phyloP scores from a whole-genome alignment of 805 yeast species.

The Kodamaea neixiangensis region DNA sequence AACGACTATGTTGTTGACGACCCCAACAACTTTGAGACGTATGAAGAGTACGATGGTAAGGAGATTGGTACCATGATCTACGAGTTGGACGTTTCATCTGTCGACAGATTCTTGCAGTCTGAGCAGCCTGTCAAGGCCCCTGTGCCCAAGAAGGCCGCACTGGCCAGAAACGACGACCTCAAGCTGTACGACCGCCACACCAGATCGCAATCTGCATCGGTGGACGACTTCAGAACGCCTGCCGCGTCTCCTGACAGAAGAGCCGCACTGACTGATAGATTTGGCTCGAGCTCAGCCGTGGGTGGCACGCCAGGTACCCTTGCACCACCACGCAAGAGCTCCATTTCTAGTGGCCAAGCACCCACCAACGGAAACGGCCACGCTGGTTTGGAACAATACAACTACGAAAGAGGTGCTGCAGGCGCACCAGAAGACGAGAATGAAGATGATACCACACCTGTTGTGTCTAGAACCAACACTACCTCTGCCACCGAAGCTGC shows the following conservation, averaged over 20 bases:
- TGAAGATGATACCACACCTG: constrained; percentile 4
- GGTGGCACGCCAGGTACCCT: not conserved
- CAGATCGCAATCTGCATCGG: constrained; percentile 39
- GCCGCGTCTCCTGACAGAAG: constrained; percentile 21
- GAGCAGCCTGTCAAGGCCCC: constrained; percentile 7
- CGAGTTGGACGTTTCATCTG: constrained; percentile 56
- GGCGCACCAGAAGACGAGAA: not conserved
- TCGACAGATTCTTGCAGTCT: constrained; percentile 30
- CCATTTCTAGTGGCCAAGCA: not conserved
- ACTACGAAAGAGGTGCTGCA: constrained; percentile 23
- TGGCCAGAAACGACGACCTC: constrained; percentile 12
- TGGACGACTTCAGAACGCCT: constrained; percentile 28
- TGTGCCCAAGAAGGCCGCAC: constrained; percentile 4
- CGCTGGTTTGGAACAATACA: constrained; percentile 27
- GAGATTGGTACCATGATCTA: constrained; percentile 58
- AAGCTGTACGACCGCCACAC: constrained; percentile 27
- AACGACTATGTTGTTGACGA: constrained; percentile 61
- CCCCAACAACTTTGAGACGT: constrained; percentile 51
- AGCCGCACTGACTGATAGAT: not conserved
- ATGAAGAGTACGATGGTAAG: constrained; percentile 51
- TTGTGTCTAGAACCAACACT: constrained; percentile 1
- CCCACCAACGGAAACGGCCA: constrained; percentile 16
- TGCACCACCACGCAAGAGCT: not conserved
- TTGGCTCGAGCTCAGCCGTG: not conserved
- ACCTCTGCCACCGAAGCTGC: constrained; percentile 2